Base-by-base conservation (phyloP, 2,329 filamentous ascomycete species). In the Ilyonectria mors-panacis region DNA sequence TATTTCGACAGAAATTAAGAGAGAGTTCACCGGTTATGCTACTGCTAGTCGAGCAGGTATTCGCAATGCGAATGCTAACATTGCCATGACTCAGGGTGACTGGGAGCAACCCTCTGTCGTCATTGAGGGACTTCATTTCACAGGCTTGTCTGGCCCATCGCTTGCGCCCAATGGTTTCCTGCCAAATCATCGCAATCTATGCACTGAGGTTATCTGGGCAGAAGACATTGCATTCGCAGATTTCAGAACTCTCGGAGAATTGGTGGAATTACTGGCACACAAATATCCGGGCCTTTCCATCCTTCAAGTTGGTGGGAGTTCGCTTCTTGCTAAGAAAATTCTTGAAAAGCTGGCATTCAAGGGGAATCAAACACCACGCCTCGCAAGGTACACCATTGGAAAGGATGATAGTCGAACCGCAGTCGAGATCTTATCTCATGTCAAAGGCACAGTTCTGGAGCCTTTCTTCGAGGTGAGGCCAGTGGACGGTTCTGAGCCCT, bases 171-270 rank as follows among this genome's bases (percentile, higher is more conserved):
- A 72, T 0, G 77, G 74, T 1, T 88, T 86, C 67, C 70, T 89
- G 9, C 83, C 85, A 0, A 85, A 83, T 26, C 81, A 87, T 68
- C 83, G 82, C 35, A 84, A 84, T 21, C 78, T 89, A 1, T 86
- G 85, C 62, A 84, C 83, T 2, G 77, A 86, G 67, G 78, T 88
- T 55, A 68, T 80, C 2, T 89, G 86, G 87, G 78, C 82, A 21
- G 75, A 82, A 59, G 81, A 85, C 59, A 70, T 76, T 7, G 61
- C 70, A 2, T 80, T 74, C 10, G 67, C 76, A 1, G 66, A 66
- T 1, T 67, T 76, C 1, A 48, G 50, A 1, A 67, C 69, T 8
- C 59, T 80, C 8, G 57, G 59, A 2, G 69, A 78, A 1, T 67
- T 83, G 13, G 60, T 84, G 0, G 68, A 73, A 1, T 62, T 81